A percentile compares a stretch with the other conserved stretches of the same genome.
Evolutionary conservation across 257 asterid species (phyloP).

Genomic region (Linderniella brevidens): DNA sequence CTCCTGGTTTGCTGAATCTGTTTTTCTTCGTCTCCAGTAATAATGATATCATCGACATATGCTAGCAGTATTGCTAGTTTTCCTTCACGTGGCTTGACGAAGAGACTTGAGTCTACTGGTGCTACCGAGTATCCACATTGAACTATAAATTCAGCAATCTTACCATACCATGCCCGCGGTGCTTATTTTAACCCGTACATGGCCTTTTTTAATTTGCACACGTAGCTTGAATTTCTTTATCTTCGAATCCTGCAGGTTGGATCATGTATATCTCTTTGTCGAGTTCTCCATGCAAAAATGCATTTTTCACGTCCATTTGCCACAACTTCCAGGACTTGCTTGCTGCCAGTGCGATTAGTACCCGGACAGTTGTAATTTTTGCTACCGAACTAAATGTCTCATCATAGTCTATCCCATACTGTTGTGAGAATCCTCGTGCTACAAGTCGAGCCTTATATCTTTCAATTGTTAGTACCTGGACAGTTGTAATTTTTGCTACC

Average conservation of each 20-base stretch:
- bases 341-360: conserved; percentile 9
- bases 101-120: background rate
- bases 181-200: conserved; percentile 8
- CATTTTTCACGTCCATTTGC: conserved; percentile 11
- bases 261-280: conserved; percentile 7
- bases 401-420: too few relatives aligned
- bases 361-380: too few relatives aligned
- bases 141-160: background rate
- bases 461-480: too few relatives aligned
- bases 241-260: conserved; percentile 9
- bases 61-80: conserved; percentile 2
- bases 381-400: too few relatives aligned
- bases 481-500: conserved; percentile 5
- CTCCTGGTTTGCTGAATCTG: conserved; percentile 1
- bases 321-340: conserved; percentile 5
- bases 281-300: conserved; percentile 7
- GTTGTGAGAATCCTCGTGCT: too few relatives aligned
- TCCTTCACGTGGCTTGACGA: background rate
- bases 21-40: conserved; percentile 3
- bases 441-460: too few relatives aligned
- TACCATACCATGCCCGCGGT: conserved; percentile 8
- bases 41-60: conserved; percentile 2
- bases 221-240: background rate
- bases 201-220: conserved; percentile 7
- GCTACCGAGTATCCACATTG: background rate